A percentile compares a stretch with the other conserved stretches of the same genome.
phyloP scores from a whole-genome alignment of 352 stramenopile genomes.

The Phytopythium chamaehyphon region DNA sequence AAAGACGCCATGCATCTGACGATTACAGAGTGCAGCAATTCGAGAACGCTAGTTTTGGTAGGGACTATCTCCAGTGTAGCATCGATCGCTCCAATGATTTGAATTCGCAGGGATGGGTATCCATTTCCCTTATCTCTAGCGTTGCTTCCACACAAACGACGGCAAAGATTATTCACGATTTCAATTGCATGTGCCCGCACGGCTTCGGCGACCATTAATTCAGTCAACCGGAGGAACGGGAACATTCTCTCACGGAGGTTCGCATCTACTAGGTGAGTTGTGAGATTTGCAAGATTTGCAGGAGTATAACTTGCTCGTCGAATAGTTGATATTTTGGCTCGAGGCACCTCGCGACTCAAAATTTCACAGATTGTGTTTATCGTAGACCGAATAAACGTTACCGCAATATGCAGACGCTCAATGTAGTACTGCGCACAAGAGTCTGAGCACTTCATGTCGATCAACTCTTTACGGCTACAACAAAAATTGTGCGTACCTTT shows the following conservation, averaged over 20 bases:
- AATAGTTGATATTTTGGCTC: neutral
- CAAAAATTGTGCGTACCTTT: too few species aligned
- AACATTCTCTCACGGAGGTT: slow-evolving; percentile 53
- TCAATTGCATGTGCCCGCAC: slow-evolving; percentile 23
- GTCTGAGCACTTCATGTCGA: too few species aligned
- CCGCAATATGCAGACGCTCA: slow-evolving; percentile 11
- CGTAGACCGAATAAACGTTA: slow-evolving; percentile 10
- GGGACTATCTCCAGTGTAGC: slow-evolving; percentile 21
- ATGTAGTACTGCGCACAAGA: slow-evolving; percentile 11
- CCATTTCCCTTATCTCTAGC: neutral
- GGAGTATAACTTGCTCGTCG: slow-evolving; percentile 6
- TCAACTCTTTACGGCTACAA: too few species aligned
- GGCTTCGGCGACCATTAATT: slow-evolving; percentile 40
- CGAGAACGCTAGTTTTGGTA: slow-evolving; percentile 30
- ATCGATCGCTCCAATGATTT: neutral
- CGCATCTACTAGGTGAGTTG: slow-evolving; percentile 17
- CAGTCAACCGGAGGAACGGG: slow-evolving; percentile 41
- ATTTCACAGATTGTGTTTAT: slow-evolving; percentile 16
- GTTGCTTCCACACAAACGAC: neutral
- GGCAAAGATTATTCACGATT: neutral
- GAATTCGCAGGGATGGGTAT: neutral
- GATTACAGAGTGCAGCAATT: slow-evolving; percentile 35
- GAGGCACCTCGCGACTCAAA: slow-evolving; percentile 19
- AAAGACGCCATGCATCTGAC: slow-evolving; percentile 41
- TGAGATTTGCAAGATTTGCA: slow-evolving; percentile 17